A percentile compares a stretch with the other conserved stretches of the same genome.
Conservation (phyloP, 305 asterid species). For the Fraxinus baroniana region DNA sequence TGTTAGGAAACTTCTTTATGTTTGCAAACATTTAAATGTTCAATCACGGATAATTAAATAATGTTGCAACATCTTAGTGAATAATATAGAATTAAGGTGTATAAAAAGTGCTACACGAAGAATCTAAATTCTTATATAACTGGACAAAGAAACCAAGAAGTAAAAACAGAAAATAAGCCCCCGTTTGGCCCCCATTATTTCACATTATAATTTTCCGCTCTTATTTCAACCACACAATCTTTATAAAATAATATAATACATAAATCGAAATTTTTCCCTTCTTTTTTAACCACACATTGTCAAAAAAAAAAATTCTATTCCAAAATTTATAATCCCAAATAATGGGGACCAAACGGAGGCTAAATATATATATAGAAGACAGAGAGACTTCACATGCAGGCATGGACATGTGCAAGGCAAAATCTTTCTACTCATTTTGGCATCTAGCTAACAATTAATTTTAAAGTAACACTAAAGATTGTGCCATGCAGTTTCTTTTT, state of each 20-base stretch:
- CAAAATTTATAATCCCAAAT: too few species aligned
- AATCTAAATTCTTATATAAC: slow-evolving; percentile 20
- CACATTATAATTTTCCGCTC: too few species aligned
- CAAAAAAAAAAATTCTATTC: too few species aligned
- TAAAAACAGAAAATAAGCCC: slow-evolving; percentile 29
- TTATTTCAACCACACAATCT: too few species aligned
- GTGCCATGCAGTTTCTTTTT: slow-evolving; percentile 23
- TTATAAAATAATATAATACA: too few species aligned
- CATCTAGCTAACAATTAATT: slow-evolving; percentile 41
- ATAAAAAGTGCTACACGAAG: neutral
- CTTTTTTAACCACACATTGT: too few species aligned
- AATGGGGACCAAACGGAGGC: too few species aligned
- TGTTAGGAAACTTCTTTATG: slow-evolving; percentile 17
- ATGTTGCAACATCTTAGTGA: slow-evolving; percentile 20
- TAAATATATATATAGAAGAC: slow-evolving; percentile 35
- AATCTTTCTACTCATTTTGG: slow-evolving; percentile 35
- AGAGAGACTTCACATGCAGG: slow-evolving; percentile 37
- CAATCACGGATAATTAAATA: slow-evolving; percentile 24
- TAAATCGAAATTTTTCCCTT: too few species aligned
- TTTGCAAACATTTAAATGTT: slow-evolving; percentile 14
- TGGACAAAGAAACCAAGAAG: slow-evolving; percentile 22
- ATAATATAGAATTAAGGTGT: slow-evolving; percentile 15
- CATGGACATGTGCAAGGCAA: slow-evolving; percentile 40
- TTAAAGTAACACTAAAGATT: neutral
- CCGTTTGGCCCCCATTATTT: too few species aligned